Evolutionary conservation across 257 asterid species (phyloP).

Genomic region (Cynanchum wilfordii): DNA sequence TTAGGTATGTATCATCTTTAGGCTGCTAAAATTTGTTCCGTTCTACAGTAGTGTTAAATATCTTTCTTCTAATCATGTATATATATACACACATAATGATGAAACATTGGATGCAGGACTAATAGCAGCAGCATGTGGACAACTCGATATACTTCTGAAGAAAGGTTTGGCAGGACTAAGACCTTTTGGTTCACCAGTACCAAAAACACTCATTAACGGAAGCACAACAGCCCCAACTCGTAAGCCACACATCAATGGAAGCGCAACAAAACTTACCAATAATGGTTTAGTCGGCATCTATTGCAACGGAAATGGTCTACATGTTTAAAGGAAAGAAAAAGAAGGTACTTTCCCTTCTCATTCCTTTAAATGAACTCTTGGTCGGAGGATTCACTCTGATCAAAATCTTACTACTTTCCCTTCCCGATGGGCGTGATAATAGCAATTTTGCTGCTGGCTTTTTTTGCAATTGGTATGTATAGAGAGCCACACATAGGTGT

Average conservation of each 20-base stretch:
- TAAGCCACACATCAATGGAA: conserved; percentile 20
- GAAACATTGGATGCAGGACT: conserved; percentile 24
- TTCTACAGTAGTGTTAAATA: no score
- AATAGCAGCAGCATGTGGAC: conserved; percentile 40
- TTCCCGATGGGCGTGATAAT: not conserved
- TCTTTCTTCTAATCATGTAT: no score
- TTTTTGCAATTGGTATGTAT: conserved; percentile 4
- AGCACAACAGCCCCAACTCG: conserved; percentile 9
- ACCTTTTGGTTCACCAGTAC: conserved; percentile 14
- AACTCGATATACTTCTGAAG: conserved; percentile 28
- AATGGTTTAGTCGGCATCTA: conserved; percentile 22
- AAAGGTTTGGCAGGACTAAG: conserved; percentile 16
- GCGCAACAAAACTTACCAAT: conserved; percentile 21
- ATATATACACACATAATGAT: no score
- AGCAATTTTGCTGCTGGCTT: conserved; percentile 16
- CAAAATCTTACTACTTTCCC: not conserved
- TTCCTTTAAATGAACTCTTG: not conserved
- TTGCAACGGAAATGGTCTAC: conserved; percentile 26
- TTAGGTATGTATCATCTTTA: conserved; percentile 22
- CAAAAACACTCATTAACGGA: conserved; percentile 21
- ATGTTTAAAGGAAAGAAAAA: conserved; percentile 5
- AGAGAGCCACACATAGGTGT: not conserved
- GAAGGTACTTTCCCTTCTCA: no score
- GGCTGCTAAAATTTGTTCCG: no score
- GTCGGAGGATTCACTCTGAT: not conserved